Evolutionary conservation across 2,329 filamentous ascomycete species (phyloP), one percentile per base, ranked within the genome.

Genomic region (Trichoderma sp.): DNA sequence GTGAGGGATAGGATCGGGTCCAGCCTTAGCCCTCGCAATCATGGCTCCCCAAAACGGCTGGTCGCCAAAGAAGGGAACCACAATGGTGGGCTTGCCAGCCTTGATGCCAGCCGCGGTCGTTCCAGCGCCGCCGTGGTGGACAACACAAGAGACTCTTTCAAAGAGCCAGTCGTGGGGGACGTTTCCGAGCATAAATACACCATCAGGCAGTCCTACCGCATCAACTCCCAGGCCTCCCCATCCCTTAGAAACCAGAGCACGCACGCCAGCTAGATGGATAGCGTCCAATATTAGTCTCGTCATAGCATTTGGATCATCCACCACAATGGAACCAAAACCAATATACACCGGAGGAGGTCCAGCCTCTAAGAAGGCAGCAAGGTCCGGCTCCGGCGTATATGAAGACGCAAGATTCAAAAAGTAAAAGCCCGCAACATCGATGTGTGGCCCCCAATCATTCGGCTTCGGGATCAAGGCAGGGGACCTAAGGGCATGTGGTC

Each of bases 111-210:
- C 94, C 1, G 95, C 94, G 1, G 94, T 97, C 3, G 95, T 98
- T 21, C 95, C 95, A 9, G 95, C 95, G 75, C 95, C 95, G 27
- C 95, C 95, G 77, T 97, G 95, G 81, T 97, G 95, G 6, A 97
- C 93, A 1, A 97, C 95, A 60, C 91, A 92, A 0, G 93, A 93
- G 1, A 97, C 94, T 50, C 89, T 91, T 77, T 94, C 88, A 83
- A 97, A 97, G 0, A 97, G 85, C 95, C 95, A 97, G 84, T 97
- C 95, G 77, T 97, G 95, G 1, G 95, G 95, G 62, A 92, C 91
- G 80, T 96, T 97, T 12, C 93, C 94, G 50, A 97, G 87, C 91
- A 97, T 94, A 81, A 94, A 94, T 2, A 97, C 91, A 4, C 91
- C 91, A 3, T 95, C 91, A 0, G 94, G 94, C n/a, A 95, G 84